phyloP scores from a whole-genome alignment of 2,329 filamentous ascomycete genomes.

The Aphanocladium album region DNA sequence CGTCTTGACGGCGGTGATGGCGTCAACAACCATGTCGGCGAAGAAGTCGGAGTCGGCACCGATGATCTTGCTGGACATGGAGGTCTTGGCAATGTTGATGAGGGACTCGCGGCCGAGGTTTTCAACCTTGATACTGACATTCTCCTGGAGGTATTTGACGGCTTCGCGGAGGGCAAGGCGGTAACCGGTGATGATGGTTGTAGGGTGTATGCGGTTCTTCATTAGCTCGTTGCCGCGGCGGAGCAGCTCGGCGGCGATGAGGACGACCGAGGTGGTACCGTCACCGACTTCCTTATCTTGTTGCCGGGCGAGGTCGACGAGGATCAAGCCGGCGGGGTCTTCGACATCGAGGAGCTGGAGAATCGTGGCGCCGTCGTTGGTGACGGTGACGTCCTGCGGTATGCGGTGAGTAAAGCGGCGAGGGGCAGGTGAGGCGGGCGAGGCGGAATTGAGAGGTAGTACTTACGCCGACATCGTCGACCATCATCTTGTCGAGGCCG shows the following conservation, averaged over 20 bases:
- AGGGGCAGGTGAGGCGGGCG: constrained; percentile 5
- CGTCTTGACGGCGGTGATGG: constrained; percentile 89
- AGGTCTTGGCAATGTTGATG: constrained; percentile 93
- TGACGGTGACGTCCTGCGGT: constrained; percentile 86
- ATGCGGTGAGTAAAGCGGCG: constrained; percentile 18
- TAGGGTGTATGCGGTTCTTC: constrained; percentile 99
- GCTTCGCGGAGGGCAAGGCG: constrained; percentile 91
- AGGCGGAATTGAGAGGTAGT: constrained; percentile 10
- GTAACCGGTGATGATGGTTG: constrained; percentile 98
- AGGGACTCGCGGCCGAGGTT: constrained; percentile 84
- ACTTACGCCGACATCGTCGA: constrained; percentile 92
- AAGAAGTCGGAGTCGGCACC: constrained; percentile 95
- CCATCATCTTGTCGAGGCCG: constrained; percentile 99
- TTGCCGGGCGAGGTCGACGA: constrained; percentile 95
- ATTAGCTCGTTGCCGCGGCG: constrained; percentile 94
- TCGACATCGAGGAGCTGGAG: constrained; percentile 93
- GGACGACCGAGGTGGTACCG: constrained; percentile 94
- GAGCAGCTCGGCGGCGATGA: constrained; percentile 93
- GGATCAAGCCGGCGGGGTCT: constrained; percentile 95
- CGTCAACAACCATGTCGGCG: constrained; percentile 93
- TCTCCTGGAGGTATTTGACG: constrained; percentile 98
- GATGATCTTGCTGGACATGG: constrained; percentile 99
- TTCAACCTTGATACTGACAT: constrained; percentile 94
- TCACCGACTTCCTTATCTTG: constrained; percentile 99
- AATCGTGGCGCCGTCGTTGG: constrained; percentile 97